Percentiles rank a stretch among this genome's conserved stretches.
Conservation (phyloP, 345 rosid genomes). For the Physaria fendleri region DNA sequence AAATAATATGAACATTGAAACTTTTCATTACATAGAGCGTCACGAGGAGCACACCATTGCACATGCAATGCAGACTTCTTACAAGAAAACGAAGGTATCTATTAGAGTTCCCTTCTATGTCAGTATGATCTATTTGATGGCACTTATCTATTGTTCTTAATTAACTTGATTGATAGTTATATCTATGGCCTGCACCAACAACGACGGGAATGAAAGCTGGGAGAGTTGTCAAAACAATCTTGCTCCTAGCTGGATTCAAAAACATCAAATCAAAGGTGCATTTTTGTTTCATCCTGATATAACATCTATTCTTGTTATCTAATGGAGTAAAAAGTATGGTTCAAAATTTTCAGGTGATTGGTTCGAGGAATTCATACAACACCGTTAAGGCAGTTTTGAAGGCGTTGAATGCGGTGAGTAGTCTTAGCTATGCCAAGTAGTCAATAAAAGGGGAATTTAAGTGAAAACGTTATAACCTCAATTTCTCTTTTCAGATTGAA, state of each 20-base stretch:
- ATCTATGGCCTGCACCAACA: conserved; percentile 93
- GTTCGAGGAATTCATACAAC: conserved; percentile 93
- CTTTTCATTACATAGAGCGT: conserved; percentile 66
- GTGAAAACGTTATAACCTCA: not conserved
- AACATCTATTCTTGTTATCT: not conserved
- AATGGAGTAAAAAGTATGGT: not conserved
- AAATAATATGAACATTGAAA: not conserved
- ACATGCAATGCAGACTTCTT: conserved; percentile 70
- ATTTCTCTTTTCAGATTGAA: conserved; percentile 50
- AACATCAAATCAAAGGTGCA: conserved; percentile 89
- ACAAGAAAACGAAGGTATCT: conserved; percentile 90
- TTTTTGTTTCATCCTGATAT: not conserved
- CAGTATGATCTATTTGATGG: not conserved
- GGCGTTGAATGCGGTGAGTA: conserved; percentile 88
- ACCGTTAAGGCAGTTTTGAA: conserved; percentile 86
- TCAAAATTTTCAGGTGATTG: conserved; percentile 51
- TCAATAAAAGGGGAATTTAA: not conserved
- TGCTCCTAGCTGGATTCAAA: conserved; percentile 84
- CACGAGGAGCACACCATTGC: conserved; percentile 98
- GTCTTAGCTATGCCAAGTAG: not conserved
- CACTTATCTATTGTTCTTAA: not conserved
- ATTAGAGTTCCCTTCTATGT: not conserved
- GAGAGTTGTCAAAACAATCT: conserved; percentile 64
- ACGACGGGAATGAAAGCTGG: conserved; percentile 92
- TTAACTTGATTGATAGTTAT: conserved; percentile 41